Evolutionary conservation across 371 early-diverging fungal genomes (phyloP), one percentile per base, ranked within the genome.

Genomic region (Aphelidium insulamus): DNA sequence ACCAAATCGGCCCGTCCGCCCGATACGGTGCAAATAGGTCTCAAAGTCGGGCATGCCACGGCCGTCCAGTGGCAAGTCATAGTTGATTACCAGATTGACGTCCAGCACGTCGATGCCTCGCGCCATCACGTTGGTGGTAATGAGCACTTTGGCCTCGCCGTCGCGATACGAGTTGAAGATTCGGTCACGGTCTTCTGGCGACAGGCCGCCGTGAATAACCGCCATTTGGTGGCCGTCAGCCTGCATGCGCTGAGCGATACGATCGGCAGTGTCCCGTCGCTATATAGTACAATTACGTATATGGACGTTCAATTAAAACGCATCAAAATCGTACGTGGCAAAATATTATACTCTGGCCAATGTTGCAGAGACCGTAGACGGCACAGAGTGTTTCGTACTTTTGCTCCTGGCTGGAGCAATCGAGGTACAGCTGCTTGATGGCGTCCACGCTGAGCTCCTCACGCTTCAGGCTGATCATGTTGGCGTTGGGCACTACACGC

Each of bases 1-100:
- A 11, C 97, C 95, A 49, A 97, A 99, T 34, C 99, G 72, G 21
- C 99, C 99, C 0, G 98, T 95, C 44, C 99, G 72, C 9, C 99
- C 99, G 44, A 99, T 92, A 39, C 99, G 73, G 50, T 98, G 98
- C 24, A 97, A 59, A 46, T 99, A 99, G 0, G 94, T 92, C 46
- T 94, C 94, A 11, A 67, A 67, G 37, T 88, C 91, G 0, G 84
- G 73, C 2, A 49, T 44, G 5, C 49, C 49, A 16, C 44, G 43
- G 8, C 50, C 30, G 26, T 69, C 68, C 22, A 71, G 40, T 3
- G 97, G 97, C 42, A 97, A 58, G 46, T 97, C 98, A 46, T 80
- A 95, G 57, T 99, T 99, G 49, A 99, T 69, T 16, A 97, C 97
- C 42, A 97, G 57, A 41, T 79, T 85, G 34, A 99, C 92, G 48